These are phyloP conservation scores for Diaporthe sp. DNA, from an alignment of 2,329 filamentous ascomycete genomes.

Conservation along the genomic window DNA sequence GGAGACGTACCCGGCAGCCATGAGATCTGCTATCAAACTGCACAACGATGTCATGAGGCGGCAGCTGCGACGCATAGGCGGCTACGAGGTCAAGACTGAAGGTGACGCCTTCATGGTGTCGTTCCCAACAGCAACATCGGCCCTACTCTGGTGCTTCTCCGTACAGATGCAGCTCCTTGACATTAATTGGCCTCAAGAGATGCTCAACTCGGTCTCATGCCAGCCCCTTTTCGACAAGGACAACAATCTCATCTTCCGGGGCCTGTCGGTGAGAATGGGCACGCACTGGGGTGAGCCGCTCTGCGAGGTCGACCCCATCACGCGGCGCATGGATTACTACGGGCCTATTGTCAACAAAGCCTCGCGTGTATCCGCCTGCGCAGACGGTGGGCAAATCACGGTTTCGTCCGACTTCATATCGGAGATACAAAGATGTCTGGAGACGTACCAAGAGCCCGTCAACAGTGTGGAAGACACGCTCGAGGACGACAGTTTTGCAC, in stretches of 20 bases:
- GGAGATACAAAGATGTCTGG: conserved; percentile 91
- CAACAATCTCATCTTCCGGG: conserved; percentile 90
- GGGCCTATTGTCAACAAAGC: conserved; percentile 99
- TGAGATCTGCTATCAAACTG: conserved; percentile 96
- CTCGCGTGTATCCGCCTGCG: conserved; percentile 91
- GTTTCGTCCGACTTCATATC: conserved; percentile 98
- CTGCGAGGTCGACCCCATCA: conserved; percentile 95
- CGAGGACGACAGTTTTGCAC: conserved; percentile 80
- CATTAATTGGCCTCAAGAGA: conserved; percentile 93
- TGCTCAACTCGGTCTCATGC: conserved; percentile 87
- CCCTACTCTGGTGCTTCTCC: conserved; percentile 95
- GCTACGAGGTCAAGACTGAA: conserved; percentile 99
- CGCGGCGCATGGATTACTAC: conserved; percentile 99
- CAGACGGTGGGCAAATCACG: conserved; percentile 96
- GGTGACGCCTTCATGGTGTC: conserved; percentile 99
- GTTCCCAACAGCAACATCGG: conserved; percentile 95
- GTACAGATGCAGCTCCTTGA: conserved; percentile 91
- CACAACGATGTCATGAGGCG: conserved; percentile 98
- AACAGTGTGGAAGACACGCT: conserved; percentile 81
- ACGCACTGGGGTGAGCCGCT: conserved; percentile 96
- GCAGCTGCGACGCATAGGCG: conserved; percentile 92
- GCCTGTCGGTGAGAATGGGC: conserved; percentile 96
- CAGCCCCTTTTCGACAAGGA: conserved; percentile 87
- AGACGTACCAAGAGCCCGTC: conserved; percentile 90
- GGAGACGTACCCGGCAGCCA: conserved; percentile 95